phyloP scores from a whole-genome alignment of 345 rosid species.

The Moricandia moricandioides region DNA sequence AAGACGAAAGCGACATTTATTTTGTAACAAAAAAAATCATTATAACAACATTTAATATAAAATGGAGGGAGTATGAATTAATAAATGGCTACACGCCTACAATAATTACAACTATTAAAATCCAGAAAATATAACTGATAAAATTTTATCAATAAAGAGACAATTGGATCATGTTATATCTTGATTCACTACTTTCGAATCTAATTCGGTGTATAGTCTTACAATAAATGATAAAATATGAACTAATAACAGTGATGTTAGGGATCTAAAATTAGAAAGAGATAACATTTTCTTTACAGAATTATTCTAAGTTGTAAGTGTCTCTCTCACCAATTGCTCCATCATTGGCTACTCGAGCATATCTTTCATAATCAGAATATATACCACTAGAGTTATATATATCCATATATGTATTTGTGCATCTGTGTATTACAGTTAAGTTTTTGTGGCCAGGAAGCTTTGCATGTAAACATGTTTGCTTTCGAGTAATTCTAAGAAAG shows the following conservation, averaged over 20 bases:
- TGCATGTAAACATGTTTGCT: neutral
- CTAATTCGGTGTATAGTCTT: conserved; percentile 6
- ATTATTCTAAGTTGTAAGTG: conserved; percentile 1
- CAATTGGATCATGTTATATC: too few species aligned
- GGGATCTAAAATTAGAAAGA: conserved; percentile 18
- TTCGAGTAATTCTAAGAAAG: neutral
- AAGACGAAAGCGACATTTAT: too few species aligned
- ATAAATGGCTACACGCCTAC: neutral
- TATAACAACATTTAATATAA: too few species aligned
- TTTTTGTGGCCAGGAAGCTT: neutral
- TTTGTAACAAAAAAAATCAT: too few species aligned
- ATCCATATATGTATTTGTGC: too few species aligned
- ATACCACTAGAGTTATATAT: neutral
- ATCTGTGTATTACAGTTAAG: too few species aligned
- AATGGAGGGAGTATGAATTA: too few species aligned
- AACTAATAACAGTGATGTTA: neutral
- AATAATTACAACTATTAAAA: neutral
- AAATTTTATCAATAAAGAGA: too few species aligned
- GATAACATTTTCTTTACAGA: conserved; percentile 11
- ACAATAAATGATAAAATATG: neutral
- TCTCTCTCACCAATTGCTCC: conserved; percentile 1
- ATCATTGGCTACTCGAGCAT: conserved; percentile 20
- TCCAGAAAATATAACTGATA: too few species aligned
- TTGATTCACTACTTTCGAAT: conserved; percentile 20
- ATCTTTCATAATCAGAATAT: neutral